Evolutionary conservation across 768 basidiomycete species (phyloP), one percentile per base, ranked within the genome.

Genomic region (Gautieria morchelliformis): DNA sequence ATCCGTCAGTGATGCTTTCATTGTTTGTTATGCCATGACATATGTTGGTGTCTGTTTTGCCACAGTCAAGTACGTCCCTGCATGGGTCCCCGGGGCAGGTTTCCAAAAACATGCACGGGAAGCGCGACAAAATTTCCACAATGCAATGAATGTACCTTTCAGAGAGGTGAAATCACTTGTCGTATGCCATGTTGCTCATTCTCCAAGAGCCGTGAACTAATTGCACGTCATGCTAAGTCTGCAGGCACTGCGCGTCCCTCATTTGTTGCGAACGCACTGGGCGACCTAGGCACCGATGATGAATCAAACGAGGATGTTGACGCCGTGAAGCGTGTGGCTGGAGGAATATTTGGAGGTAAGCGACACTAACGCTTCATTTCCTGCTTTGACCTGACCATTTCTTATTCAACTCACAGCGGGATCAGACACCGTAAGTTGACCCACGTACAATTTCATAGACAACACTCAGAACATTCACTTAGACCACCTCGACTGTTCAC

Each of bases 401-500:
- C 2, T 24, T 19, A 12, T 58, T 27, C 33, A 22, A 20, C 37
- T 17, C 12, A 44, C n/a, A 56, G 54, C 42, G 11, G 62, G 62
- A 4, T 47, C 55, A 5, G 61, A 63, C 45, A 63, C 62, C 4
- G 62, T 63, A 35, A 45, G 61, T 15, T 44, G 37, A 17, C 46
- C 22, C 9, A 14, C 35, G 3, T 22, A n/a, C n/a, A n/a, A n/a
- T 35, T n/a, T 27, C 45, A 4, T 11, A 15, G n/a, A 19, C 19
- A n/a, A 10, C 17, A 30, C 14, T 51, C 20, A 51, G 19, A 52
- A 9, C 35, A 37, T 15, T 32, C 30, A 19, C 8, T 46, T 56
- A 81, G 60, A 81, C 80, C 11, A 76, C 77, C 10, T 74, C 74
- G 6, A 72, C 72, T 0, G 69, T 75, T 59, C 73, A 75, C 61